phyloP scores from a whole-genome alignment of 2,329 filamentous ascomycete species.

The Verticillium dahliae region DNA sequence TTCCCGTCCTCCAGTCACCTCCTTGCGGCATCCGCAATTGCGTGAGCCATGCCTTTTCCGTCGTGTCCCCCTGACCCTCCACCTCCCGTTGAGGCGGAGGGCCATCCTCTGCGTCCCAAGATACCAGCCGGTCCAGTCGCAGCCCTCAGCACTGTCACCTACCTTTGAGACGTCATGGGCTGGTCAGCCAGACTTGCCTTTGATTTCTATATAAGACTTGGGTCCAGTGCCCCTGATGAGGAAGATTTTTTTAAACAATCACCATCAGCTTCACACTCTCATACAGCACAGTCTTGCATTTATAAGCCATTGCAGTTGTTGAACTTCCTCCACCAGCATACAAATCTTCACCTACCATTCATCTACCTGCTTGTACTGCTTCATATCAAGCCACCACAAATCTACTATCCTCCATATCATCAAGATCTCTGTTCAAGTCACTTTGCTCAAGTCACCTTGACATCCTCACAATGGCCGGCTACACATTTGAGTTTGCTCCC shows the following conservation, averaged over 20 bases:
- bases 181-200: neutral
- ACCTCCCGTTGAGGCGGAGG: neutral
- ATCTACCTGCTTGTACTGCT: neutral
- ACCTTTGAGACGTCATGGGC: neutral
- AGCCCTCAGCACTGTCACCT: neutral
- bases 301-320: neutral
- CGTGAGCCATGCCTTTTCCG: neutral
- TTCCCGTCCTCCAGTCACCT: neutral
- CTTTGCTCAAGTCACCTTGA: neutral
- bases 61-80: neutral
- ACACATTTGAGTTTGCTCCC: slow-evolving; percentile 22
- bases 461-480: slow-evolving; percentile 27
- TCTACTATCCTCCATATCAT: neutral
- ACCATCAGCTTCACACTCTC: neutral
- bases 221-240: neutral
- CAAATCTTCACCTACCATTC: neutral
- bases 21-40: neutral
- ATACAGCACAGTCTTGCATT: neutral
- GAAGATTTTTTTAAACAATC: neutral
- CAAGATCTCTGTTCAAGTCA: neutral
- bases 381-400: neutral
- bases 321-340: neutral
- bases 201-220: neutral
- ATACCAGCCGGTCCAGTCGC: neutral
- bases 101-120: neutral